Conservation (phyloP, 1,139 yeast genomes). For the Eremothecium sinecaudum region DNA sequence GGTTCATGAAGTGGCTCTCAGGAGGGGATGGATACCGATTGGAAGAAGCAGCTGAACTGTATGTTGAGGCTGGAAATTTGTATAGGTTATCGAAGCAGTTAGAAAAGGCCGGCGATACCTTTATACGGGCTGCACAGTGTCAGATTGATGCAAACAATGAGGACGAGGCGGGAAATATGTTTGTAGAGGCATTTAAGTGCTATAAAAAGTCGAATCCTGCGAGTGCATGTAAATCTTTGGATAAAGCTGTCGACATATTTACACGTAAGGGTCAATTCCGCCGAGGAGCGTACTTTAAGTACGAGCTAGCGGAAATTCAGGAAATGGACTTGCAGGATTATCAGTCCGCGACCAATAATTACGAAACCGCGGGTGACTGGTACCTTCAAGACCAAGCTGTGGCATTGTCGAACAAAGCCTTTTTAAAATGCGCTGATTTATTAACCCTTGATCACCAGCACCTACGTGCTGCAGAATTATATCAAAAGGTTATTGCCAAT, state of each 20-base stretch:
- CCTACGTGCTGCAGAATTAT: conserved; percentile 62
- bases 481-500: conserved; percentile 68
- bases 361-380: conserved; percentile 95
- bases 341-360: conserved; percentile 62
- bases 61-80: conserved; percentile 82
- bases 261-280: conserved; percentile 90
- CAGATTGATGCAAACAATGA: conserved; percentile 67
- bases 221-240: conserved; percentile 70
- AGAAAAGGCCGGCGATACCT: conserved; percentile 68
- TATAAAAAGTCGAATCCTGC: conserved; percentile 60
- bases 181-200: conserved; percentile 86
- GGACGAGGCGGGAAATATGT: conserved; percentile 87
- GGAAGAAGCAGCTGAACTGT: conserved; percentile 90
- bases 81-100: conserved; percentile 67
- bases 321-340: conserved; percentile 63
- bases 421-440: conserved; percentile 81
- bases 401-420: conserved; percentile 81
- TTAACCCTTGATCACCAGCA: conserved; percentile 69
- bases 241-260: conserved; percentile 71
- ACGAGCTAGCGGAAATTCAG: conserved; percentile 80
- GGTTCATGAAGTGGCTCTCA: conserved; percentile 66
- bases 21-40: conserved; percentile 54
- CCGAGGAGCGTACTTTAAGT: conserved; percentile 88
- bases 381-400: conserved; percentile 88
- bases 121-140: conserved; percentile 74